A percentile compares a stretch with the other conserved stretches of the same genome.
These are phyloP conservation scores for Zoysia pacifica DNA, from an alignment of 176 grass and related monocot genomes.

Conservation along the genomic window DNA sequence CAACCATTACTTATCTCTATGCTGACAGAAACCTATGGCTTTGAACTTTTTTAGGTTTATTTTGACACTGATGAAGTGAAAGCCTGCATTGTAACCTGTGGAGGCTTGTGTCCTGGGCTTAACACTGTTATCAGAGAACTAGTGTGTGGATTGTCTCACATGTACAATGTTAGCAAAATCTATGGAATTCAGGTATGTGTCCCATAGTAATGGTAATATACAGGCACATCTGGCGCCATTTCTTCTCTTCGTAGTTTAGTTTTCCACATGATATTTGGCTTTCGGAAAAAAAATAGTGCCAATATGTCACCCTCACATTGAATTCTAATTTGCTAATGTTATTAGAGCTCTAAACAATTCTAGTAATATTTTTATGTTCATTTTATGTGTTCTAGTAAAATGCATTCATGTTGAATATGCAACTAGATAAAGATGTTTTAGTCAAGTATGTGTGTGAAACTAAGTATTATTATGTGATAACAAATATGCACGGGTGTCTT, in stretches of 20 bases:
- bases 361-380: neutral
- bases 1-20: conserved; percentile 16
- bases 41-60: conserved; percentile 59
- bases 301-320: neutral
- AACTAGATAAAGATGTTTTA: neutral
- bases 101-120: conserved; percentile 96
- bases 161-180: conserved; percentile 84
- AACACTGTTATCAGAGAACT: conserved; percentile 98
- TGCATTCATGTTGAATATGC: neutral
- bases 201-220: neutral
- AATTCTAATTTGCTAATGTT: neutral
- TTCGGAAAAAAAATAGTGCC: neutral
- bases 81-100: conserved; percentile 96
- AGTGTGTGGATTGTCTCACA: conserved; percentile 88
- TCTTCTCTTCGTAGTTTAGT: no score
- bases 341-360: neutral
- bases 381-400: neutral
- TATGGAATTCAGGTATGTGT: conserved; percentile 83
- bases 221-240: no score
- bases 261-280: no score
- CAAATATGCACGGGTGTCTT: neutral
- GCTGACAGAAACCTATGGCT: conserved; percentile 39
- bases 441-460: neutral
- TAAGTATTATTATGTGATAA: conserved; percentile 1
- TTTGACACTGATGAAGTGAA: conserved; percentile 85